Conservation (phyloP, 352 stramenopile species). For the Phytophthora tentaculata region DNA sequence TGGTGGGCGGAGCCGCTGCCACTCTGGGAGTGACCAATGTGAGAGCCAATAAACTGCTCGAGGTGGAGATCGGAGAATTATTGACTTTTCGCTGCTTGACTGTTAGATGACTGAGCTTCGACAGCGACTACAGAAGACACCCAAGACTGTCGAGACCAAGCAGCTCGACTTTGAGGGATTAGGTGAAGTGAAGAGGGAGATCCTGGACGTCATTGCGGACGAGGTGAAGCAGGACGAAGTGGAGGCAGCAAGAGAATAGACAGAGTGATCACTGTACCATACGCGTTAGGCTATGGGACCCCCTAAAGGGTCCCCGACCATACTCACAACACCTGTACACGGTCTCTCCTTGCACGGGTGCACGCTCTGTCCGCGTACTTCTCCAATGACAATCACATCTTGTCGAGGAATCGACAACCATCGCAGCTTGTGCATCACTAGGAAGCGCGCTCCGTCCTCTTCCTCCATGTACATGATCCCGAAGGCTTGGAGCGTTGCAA, state of each 20-base stretch:
- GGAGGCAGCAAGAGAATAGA: constrained; percentile 18
- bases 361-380: neutral
- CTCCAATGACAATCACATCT: constrained; percentile 1
- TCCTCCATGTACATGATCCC: too few species aligned
- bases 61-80: constrained; percentile 4
- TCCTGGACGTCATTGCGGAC: constrained; percentile 17
- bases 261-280: neutral
- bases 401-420: constrained; percentile 4
- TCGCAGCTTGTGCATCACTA: constrained; percentile 2
- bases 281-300: neutral
- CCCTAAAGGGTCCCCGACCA: constrained; percentile 3
- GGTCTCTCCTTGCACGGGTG: too few species aligned
- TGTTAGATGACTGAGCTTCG: constrained; percentile 45
- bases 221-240: constrained; percentile 23
- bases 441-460: neutral
- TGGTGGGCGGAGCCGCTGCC: constrained; percentile 41
- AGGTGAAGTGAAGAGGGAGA: constrained; percentile 27
- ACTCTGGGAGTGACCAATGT: constrained; percentile 53
- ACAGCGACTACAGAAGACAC: constrained; percentile 44
- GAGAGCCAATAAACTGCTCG: constrained; percentile 15
- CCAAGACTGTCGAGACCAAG: constrained; percentile 20
- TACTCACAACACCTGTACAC: neutral
- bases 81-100: constrained; percentile 20
- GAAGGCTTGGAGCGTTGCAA: too few species aligned
- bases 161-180: constrained; percentile 38